A percentile compares a stretch with the other conserved stretches of the same genome.
Evolutionary conservation across 306 rosid species (phyloP).

Genomic region (Pterocarpus macrocarpus): DNA sequence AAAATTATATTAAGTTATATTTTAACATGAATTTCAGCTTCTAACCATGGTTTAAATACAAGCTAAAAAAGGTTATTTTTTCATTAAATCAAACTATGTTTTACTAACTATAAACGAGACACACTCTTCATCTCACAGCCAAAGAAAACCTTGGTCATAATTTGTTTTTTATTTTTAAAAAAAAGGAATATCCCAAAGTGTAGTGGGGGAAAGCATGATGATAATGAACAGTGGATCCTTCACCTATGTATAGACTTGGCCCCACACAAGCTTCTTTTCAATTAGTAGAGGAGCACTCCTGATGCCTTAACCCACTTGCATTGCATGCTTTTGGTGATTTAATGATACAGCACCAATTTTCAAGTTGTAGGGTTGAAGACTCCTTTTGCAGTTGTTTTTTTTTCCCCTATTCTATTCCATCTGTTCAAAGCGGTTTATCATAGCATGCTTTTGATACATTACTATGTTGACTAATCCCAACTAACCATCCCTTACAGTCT

Average conservation of each 20-base stretch:
- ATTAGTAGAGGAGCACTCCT: constrained; percentile 52
- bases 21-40: too few species aligned
- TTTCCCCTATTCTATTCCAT: constrained; percentile 51
- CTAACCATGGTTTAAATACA: too few species aligned
- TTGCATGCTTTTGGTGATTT: constrained; percentile 61
- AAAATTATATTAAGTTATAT: too few species aligned
- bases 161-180: too few species aligned
- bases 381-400: constrained; percentile 29
- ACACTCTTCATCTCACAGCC: too few species aligned
- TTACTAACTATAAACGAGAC: too few species aligned
- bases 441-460: constrained; percentile 83
- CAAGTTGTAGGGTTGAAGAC: constrained; percentile 32
- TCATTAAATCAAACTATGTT: too few species aligned
- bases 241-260: constrained; percentile 34
- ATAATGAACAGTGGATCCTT: constrained; percentile 58
- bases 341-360: constrained; percentile 60
- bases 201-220: constrained; percentile 88
- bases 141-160: too few species aligned
- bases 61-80: too few species aligned
- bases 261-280: constrained; percentile 56
- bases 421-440: background rate
- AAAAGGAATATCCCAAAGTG: background rate
- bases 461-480: constrained; percentile 92
- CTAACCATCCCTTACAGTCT: constrained; percentile 55
- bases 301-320: constrained; percentile 56